phyloP scores from a whole-genome alignment of 2,329 filamentous ascomycete species.

The Fusarium chlamydosporum region DNA sequence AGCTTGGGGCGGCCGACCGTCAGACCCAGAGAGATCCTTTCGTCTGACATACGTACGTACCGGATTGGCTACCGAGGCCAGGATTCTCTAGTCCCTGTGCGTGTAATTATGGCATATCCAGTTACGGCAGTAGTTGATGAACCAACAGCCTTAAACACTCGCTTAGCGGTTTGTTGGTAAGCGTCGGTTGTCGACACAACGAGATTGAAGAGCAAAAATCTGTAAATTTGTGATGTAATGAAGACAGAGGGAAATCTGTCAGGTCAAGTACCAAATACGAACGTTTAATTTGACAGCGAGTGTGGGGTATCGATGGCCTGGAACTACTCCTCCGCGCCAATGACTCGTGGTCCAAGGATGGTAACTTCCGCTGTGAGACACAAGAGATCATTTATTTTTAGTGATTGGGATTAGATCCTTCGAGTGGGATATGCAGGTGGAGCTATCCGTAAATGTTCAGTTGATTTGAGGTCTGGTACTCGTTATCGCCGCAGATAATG shows the following conservation, averaged over 20 bases:
- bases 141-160: not conserved
- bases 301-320: not conserved
- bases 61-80: constrained; percentile 2
- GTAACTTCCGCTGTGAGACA: not conserved
- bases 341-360: not conserved
- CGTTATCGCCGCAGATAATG: not conserved
- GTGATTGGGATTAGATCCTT: not conserved
- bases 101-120: not conserved
- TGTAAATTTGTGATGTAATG: constrained; percentile 3
- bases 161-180: not conserved
- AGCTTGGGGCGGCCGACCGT: not conserved
- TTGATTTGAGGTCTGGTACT: not conserved
- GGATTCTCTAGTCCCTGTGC: not conserved
- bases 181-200: not conserved
- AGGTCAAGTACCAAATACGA: not conserved
- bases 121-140: not conserved
- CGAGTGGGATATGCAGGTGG: not conserved
- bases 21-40: constrained; percentile 4
- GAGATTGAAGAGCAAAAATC: not conserved
- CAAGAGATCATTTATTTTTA: not conserved
- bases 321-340: not conserved
- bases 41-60: constrained; percentile 15
- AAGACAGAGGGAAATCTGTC: not conserved
- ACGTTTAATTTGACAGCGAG: constrained; percentile 11
- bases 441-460: not conserved